Evolutionary conservation across 2,329 filamentous ascomycete genomes (phyloP).

Genomic region (Xylariaceae sp.): DNA sequence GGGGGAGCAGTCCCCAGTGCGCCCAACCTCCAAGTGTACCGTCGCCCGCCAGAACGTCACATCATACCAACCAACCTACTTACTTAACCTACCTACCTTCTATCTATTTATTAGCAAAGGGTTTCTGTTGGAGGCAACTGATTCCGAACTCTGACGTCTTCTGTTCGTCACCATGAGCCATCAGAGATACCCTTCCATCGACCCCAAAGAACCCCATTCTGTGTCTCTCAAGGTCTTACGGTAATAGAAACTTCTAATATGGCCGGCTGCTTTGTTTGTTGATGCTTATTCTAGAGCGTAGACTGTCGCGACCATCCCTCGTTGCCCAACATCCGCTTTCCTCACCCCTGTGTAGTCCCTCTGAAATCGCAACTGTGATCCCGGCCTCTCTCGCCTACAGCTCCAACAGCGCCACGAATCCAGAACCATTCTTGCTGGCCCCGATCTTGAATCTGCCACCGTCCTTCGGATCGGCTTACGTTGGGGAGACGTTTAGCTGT

Average conservation of each 20-base stretch:
- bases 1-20: no score
- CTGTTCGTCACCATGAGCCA: constrained; percentile 48
- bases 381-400: constrained; percentile 71
- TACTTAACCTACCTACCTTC: no score
- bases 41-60: no score
- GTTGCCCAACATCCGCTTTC: constrained; percentile 63
- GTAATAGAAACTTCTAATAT: constrained; percentile 39
- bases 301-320: constrained; percentile 76
- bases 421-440: constrained; percentile 52
- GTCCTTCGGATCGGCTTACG: constrained; percentile 89
- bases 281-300: constrained; percentile 33
- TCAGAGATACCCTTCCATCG: constrained; percentile 52
- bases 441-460: constrained; percentile 77
- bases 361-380: constrained; percentile 39
- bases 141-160: not conserved
- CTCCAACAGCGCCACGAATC: constrained; percentile 39
- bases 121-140: no score
- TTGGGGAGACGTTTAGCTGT: constrained; percentile 91
- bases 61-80: no score
- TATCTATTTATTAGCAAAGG: no score
- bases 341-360: constrained; percentile 33
- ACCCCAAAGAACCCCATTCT: constrained; percentile 69
- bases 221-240: constrained; percentile 72
- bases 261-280: not conserved
- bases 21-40: no score